Base-by-base conservation (phyloP, 805 yeast genomes). In the Torulaspora quercuum region DNA sequence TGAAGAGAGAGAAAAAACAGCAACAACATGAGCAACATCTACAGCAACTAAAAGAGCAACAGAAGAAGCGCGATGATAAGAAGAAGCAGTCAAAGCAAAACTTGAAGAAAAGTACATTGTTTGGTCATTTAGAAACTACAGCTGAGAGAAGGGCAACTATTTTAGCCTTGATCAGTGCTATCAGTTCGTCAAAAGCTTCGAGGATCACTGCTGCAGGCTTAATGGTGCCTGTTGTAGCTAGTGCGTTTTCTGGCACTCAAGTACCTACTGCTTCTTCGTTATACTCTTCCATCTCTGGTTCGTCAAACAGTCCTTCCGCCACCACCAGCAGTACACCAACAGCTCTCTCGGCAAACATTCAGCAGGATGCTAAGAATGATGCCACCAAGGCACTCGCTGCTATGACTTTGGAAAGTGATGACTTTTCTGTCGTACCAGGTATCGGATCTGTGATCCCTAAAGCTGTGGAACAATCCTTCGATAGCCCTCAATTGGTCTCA, bases 111-210 rank as follows among this genome's bases (percentile, higher is more conserved):
- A 82, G 85, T 14, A 71, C 84, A 2, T 67, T 83, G 52, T 84
- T 83, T 63, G 78, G 87, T 35, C 94, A 84, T 64, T 67, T 84
- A 49, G 92, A 82, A 52, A 81, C 89, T 2, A 72, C 85, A 41
- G 89, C 80, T 50, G 89, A 83, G 61, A 68, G 92, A 60, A 76
- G 68, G 35, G 68, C 66, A 1, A 46, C 61, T 3, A 46, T 60
- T n/a, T 41, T 61, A 15, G 63, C 66, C 3, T 41, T 61, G 5
- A 44, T 59, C 5, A 53, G 64, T 49, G 62, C 64, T 5, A 51
- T 61, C 15, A 53, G 49, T 13, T 48, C 62, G 10, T 48, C 64
- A 15, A 49, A 41, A 19, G 53, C 61, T 2, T 55, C 65, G 3
- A 54, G 53, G 29, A 60, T 60, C 19, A 61, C 66, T 5, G 64